Evolutionary conservation across 305 asterid genomes (phyloP).

Genomic region (Vinca major): DNA sequence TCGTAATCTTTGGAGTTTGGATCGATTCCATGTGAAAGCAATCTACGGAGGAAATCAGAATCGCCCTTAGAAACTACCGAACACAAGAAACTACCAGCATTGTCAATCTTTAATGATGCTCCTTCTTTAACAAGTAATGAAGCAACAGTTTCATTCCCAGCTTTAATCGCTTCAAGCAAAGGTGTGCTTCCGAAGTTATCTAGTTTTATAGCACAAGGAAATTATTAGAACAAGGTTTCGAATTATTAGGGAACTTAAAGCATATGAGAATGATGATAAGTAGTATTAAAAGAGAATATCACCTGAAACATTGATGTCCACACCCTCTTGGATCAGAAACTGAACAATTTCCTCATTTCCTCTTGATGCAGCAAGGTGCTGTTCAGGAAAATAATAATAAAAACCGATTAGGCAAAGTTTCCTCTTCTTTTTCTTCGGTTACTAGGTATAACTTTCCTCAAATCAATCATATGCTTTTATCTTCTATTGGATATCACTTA

Average conservation of each 20-base stretch:
- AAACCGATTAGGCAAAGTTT: not conserved
- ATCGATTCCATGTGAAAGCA: constrained; percentile 54
- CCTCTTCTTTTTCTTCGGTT: too few species aligned
- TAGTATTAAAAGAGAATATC: constrained; percentile 9
- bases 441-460: too few species aligned
- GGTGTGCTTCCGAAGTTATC: constrained; percentile 79
- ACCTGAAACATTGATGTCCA: constrained; percentile 56
- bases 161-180: constrained; percentile 66
- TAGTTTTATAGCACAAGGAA: constrained; percentile 12
- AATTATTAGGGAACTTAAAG: not conserved
- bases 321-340: constrained; percentile 40
- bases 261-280: too few species aligned
- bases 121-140: constrained; percentile 57
- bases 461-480: not conserved
- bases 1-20: constrained; percentile 63
- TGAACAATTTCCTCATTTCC: constrained; percentile 60
- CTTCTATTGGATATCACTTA: not conserved
- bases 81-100: constrained; percentile 68
- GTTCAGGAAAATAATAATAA: constrained; percentile 13
- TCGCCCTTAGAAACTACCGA: constrained; percentile 62
- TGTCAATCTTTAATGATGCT: constrained; percentile 49
- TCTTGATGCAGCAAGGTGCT: constrained; percentile 74
- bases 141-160: constrained; percentile 62
- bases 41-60: constrained; percentile 57
- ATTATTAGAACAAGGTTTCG: not conserved